These are phyloP conservation scores for Stagonosporopsis rhizophila DNA, from an alignment of 2,329 filamentous ascomycete species.

Conservation along the genomic window DNA sequence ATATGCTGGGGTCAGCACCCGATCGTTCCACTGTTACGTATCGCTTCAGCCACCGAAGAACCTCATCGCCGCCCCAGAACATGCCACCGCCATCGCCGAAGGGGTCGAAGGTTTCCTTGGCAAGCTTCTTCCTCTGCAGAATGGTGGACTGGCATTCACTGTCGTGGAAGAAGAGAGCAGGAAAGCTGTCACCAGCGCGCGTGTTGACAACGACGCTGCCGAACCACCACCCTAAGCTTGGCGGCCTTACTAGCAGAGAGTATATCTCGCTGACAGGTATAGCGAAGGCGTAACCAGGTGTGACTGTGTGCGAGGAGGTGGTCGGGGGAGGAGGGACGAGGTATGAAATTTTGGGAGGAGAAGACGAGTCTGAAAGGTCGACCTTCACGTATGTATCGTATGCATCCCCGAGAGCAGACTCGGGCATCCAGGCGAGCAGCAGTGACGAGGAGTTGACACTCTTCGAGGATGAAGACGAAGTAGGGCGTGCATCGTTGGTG, in stretches of 20 bases:
- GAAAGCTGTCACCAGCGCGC: constrained; percentile 87
- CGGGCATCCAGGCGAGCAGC: constrained; percentile 91
- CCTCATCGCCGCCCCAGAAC: constrained; percentile 98
- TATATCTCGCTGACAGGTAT: constrained; percentile 90
- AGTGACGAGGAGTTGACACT: constrained; percentile 70
- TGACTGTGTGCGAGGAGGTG: constrained; percentile 74
- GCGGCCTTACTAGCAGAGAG: constrained; percentile 86
- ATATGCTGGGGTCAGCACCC: constrained; percentile 85
- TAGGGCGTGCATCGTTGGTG: constrained; percentile 43
- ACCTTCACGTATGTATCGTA: constrained; percentile 94
- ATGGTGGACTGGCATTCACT: constrained; percentile 96
- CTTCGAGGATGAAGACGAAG: constrained; percentile 53
- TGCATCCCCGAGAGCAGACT: constrained; percentile 81
- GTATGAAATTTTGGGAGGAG: constrained; percentile 83
- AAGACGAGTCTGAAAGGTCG: constrained; percentile 81
- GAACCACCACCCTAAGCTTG: constrained; percentile 98
- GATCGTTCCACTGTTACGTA: constrained; percentile 86
- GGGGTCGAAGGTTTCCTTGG: constrained; percentile 85
- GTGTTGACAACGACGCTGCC: constrained; percentile 95
- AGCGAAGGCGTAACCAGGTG: constrained; percentile 87
- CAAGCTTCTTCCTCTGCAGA: constrained; percentile 85
- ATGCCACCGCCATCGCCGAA: constrained; percentile 85
- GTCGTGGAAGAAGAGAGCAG: constrained; percentile 96
- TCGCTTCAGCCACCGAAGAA: constrained; percentile 85
- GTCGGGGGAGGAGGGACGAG: constrained; percentile 92